Conservation (phyloP, 495 filamentous ascomycete species). For the Neurospora hispaniola region DNA sequence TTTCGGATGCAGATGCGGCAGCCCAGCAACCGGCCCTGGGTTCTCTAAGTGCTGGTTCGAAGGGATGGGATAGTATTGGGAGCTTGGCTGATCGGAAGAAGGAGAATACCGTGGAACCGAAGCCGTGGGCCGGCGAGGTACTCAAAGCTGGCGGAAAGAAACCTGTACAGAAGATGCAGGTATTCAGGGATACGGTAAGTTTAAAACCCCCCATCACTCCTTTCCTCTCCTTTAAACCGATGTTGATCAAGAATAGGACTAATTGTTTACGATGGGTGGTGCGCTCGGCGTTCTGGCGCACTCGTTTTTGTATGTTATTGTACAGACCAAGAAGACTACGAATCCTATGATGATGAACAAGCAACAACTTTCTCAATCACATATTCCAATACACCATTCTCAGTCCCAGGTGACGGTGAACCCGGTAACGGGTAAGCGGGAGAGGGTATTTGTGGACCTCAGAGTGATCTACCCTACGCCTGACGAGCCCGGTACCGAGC, state of each 20-base stretch:
- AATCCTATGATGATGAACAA: background rate
- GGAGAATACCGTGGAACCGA: slow-evolving; percentile 80
- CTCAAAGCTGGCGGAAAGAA: slow-evolving; percentile 76
- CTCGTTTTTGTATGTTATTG: slow-evolving; percentile 46
- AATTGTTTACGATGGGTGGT: slow-evolving; percentile 41
- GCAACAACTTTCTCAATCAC: slow-evolving; percentile 36
- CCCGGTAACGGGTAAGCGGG: slow-evolving; percentile 63
- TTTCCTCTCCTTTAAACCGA: slow-evolving; percentile 28
- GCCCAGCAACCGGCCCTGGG: slow-evolving; percentile 37
- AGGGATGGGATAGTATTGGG: slow-evolving; percentile 89
- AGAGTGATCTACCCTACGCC: slow-evolving; percentile 72
- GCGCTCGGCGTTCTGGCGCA: slow-evolving; percentile 43
- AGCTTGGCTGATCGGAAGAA: slow-evolving; percentile 80
- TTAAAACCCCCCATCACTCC: slow-evolving; percentile 9
- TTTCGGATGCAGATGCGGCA: slow-evolving; percentile 61
- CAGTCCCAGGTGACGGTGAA: slow-evolving; percentile 67
- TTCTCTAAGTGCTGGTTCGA: slow-evolving; percentile 37
- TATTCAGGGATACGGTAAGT: slow-evolving; percentile 96
- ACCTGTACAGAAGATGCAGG: slow-evolving; percentile 68
- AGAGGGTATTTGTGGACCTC: slow-evolving; percentile 79
- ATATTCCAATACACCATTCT: slow-evolving; percentile 37
- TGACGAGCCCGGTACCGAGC: slow-evolving; percentile 54
- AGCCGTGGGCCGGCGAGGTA: slow-evolving; percentile 87
- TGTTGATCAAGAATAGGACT: slow-evolving; percentile 97
- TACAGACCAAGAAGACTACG: slow-evolving; percentile 22